phyloP scores from a whole-genome alignment of 2,329 filamentous ascomycete species.

The Stagonosporopsis chrysanthemi region DNA sequence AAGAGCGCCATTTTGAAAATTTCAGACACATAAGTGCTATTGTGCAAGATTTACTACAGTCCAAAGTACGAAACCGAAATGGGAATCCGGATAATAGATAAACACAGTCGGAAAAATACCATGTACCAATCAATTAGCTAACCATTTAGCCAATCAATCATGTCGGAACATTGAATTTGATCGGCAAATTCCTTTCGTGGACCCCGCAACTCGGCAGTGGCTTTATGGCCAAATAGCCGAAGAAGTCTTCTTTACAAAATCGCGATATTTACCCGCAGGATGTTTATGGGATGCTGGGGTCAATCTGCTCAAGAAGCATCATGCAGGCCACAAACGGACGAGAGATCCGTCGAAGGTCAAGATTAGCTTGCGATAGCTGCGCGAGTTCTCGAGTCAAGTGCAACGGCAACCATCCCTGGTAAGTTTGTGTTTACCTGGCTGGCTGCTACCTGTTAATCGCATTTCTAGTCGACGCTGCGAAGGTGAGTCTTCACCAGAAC shows the following conservation, averaged over 20 bases:
- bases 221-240: not conserved
- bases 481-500: not conserved
- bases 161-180: not conserved
- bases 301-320: not conserved
- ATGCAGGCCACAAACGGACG: conserved; percentile 2
- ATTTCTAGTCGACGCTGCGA: conserved; percentile 1
- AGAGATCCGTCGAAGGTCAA: conserved; percentile 8
- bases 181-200: not conserved
- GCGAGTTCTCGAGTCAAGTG: conserved; percentile 6
- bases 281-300: not conserved
- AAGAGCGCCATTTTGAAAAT: not conserved
- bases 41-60: not conserved
- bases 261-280: conserved; percentile 8
- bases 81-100: not conserved
- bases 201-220: not conserved
- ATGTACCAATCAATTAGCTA: too few species aligned
- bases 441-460: not conserved
- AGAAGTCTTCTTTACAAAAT: not conserved
- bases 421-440: not conserved
- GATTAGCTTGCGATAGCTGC: conserved; percentile 5
- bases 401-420: conserved; percentile 2
- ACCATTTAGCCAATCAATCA: not conserved
- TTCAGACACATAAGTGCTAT: not conserved
- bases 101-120: not conserved
- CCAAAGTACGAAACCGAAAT: not conserved